Evolutionary conservation across 2,329 filamentous ascomycete genomes (phyloP).

Genomic region (Paraphoma sp.): DNA sequence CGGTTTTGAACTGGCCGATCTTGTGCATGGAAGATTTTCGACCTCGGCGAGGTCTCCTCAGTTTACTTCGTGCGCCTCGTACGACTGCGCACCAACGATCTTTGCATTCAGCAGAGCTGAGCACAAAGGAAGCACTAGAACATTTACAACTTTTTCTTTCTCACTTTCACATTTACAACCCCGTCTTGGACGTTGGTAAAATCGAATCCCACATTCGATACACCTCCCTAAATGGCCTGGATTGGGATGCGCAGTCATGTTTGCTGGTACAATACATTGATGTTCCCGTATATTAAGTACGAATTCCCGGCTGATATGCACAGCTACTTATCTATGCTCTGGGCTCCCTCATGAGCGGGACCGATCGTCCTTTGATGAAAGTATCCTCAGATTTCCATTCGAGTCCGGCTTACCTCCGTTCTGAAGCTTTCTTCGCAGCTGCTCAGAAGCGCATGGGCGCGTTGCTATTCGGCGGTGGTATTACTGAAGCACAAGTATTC

Average conservation of each 20-base stretch:
- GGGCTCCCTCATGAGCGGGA: background rate
- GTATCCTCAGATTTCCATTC: background rate
- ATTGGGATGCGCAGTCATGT: background rate
- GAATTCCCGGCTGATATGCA: background rate
- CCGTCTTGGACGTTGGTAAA: background rate
- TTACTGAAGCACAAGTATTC: background rate
- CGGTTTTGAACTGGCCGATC: background rate
- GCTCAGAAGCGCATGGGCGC: background rate
- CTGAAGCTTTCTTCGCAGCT: background rate
- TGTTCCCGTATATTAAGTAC: background rate
- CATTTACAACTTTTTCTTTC: background rate
- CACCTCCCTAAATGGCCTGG: background rate
- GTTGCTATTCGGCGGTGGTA: background rate
- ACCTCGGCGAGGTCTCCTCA: background rate
- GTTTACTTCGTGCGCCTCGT: background rate
- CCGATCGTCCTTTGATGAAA: background rate
- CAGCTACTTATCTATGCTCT: background rate
- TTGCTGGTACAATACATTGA: background rate
- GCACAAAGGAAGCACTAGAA: background rate
- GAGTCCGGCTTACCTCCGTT: background rate
- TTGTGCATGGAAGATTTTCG: background rate
- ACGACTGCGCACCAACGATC: background rate
- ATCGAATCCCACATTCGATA: background rate
- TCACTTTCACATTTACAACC: background rate
- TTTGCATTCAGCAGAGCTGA: background rate